A percentile compares a stretch with the other conserved stretches of the same genome.
Conservation (phyloP, 1,284 basidiomycete species). For the Rhodotorula sp. region DNA sequence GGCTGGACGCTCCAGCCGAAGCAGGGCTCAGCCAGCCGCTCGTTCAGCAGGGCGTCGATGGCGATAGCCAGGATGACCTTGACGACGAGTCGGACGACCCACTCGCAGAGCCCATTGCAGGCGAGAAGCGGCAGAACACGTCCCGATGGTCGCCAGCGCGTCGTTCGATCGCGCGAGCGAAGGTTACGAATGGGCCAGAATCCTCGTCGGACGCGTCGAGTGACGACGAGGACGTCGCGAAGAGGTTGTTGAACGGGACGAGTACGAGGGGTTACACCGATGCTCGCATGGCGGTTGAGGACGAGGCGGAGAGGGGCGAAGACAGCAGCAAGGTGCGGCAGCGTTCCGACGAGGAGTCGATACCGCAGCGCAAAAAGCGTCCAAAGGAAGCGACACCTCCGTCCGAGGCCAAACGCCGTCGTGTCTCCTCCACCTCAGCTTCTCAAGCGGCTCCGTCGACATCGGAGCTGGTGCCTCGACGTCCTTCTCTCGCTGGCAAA, state of each 20-base stretch:
- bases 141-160: no score
- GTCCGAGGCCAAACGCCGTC: background rate
- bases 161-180: background rate
- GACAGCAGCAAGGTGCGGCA: no score
- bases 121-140: background rate
- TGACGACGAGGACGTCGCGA: background rate
- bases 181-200: no score
- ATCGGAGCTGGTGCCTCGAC: background rate
- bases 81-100: background rate
- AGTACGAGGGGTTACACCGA: background rate
- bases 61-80: background rate
- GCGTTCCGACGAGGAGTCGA: background rate
- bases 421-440: background rate
- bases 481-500: constrained; percentile 15
- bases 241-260: background rate
- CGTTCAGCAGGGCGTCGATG: background rate
- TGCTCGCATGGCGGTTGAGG: background rate
- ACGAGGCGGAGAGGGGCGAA: no score
- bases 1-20: background rate
- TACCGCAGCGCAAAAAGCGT: background rate
- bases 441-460: background rate
- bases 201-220: no score
- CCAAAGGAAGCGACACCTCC: background rate
- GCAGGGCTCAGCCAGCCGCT: background rate
- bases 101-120: background rate